Evolutionary conservation across 2,329 filamentous ascomycete genomes (phyloP).

Genomic region (Sclerotinia trifoliorum): DNA sequence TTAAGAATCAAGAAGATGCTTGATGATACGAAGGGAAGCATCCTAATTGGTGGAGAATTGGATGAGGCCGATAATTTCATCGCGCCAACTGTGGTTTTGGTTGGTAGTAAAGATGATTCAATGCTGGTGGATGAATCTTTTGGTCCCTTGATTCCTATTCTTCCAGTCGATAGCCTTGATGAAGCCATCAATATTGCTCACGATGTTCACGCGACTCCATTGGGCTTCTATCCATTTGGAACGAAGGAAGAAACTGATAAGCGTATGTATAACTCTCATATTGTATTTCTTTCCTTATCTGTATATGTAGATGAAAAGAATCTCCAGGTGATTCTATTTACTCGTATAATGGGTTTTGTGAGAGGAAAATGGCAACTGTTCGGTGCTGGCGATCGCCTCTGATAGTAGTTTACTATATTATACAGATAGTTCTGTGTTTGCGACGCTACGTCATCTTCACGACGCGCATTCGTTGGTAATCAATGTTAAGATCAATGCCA

Average conservation of each 20-base stretch:
- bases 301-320: not conserved
- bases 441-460: not conserved
- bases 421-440: slow-evolving; percentile 5
- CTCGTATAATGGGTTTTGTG: not conserved
- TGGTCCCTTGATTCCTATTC: slow-evolving; percentile 83
- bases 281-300: not conserved
- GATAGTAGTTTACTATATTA: not conserved
- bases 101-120: slow-evolving; percentile 71
- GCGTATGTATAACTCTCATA: slow-evolving; percentile 47
- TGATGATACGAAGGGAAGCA: slow-evolving; percentile 77
- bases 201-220: slow-evolving; percentile 75
- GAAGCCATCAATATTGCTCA: slow-evolving; percentile 83
- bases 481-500: not conserved
- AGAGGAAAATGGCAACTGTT: not conserved
- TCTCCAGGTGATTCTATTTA: not conserved
- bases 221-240: slow-evolving; percentile 84
- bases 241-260: slow-evolving; percentile 74
- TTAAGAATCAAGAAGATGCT: slow-evolving; percentile 85
- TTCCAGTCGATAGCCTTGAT: slow-evolving; percentile 76
- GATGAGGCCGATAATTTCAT: slow-evolving; percentile 81
- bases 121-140: slow-evolving; percentile 85
- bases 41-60: slow-evolving; percentile 81
- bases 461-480: not conserved
- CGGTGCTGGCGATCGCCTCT: not conserved
- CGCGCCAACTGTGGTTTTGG: slow-evolving; percentile 87